Conservation (phyloP, 192 early-diverging fungal species). For the Coemansia furcata region DNA sequence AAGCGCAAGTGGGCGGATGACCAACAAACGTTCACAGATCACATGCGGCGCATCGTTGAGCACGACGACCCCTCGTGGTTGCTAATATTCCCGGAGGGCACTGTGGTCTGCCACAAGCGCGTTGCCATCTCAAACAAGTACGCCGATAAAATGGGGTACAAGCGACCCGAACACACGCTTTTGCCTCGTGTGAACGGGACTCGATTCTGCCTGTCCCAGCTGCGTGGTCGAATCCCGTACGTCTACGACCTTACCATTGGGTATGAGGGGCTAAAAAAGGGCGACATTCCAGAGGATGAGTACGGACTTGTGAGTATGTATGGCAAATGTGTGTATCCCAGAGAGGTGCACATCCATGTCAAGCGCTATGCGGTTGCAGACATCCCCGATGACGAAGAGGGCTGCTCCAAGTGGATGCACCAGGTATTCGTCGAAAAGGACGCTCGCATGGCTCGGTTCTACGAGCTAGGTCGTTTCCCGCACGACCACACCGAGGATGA, state of each 20-base stretch:
- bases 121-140: constrained; percentile 65
- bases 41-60: constrained; percentile 56
- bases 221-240: constrained; percentile 66
- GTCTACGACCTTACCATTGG: constrained; percentile 90
- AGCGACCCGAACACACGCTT: constrained; percentile 67
- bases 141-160: constrained; percentile 63
- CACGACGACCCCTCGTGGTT: constrained; percentile 80
- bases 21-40: constrained; percentile 59
- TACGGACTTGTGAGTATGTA: constrained; percentile 79
- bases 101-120: constrained; percentile 77
- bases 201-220: constrained; percentile 64
- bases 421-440: constrained; percentile 84
- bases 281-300: constrained; percentile 79
- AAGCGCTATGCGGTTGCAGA: constrained; percentile 62
- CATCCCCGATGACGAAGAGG: constrained; percentile 68
- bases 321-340: constrained; percentile 67
- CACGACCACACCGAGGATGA: constrained; percentile 37
- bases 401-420: constrained; percentile 74
- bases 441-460: constrained; percentile 73
- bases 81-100: constrained; percentile 95
- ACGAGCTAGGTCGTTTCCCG: constrained; percentile 70
- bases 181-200: constrained; percentile 85
- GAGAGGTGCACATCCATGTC: constrained; percentile 80
- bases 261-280: constrained; percentile 70
- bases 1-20: constrained; percentile 84